Conservation (phyloP, 208 protist species). For the Wallacemonas sp. region DNA sequence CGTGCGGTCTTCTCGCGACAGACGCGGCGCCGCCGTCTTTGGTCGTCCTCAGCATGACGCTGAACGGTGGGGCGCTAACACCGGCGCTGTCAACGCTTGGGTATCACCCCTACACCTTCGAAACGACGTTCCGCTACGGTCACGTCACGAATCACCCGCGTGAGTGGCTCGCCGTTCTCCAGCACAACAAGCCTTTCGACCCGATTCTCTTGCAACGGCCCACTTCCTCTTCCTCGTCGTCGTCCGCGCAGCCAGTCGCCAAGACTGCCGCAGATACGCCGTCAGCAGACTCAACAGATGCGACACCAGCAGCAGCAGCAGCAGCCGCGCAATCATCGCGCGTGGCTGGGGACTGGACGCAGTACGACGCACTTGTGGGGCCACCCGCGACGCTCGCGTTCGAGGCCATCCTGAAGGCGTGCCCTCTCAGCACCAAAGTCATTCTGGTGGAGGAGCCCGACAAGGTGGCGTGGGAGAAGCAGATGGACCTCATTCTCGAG, state of each 20-base stretch:
- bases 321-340: not conserved
- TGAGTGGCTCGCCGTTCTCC: slow-evolving; percentile 77
- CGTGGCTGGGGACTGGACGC: not conserved
- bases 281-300: too few relatives aligned
- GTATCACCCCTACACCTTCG: slow-evolving; percentile 79
- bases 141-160: slow-evolving; percentile 69
- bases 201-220: slow-evolving; percentile 32
- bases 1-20: not conserved
- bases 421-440: slow-evolving; percentile 75
- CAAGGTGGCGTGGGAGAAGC: slow-evolving; percentile 70
- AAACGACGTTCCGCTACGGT: slow-evolving; percentile 61
- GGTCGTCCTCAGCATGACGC: slow-evolving; percentile 79
- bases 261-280: too few relatives aligned
- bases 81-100: slow-evolving; percentile 60
- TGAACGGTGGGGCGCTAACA: slow-evolving; percentile 70
- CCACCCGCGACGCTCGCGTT: slow-evolving; percentile 80
- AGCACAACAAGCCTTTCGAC: slow-evolving; percentile 70
- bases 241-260: not conserved
- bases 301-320: not conserved
- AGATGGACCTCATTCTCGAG: slow-evolving; percentile 49
- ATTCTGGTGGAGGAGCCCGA: slow-evolving; percentile 82
- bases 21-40: slow-evolving; percentile 33
- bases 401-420: slow-evolving; percentile 69
- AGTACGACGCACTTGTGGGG: slow-evolving; percentile 78
- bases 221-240: not conserved